phyloP scores from a whole-genome alignment of 2,329 filamentous ascomycete genomes.

The Stemphylium beticola region DNA sequence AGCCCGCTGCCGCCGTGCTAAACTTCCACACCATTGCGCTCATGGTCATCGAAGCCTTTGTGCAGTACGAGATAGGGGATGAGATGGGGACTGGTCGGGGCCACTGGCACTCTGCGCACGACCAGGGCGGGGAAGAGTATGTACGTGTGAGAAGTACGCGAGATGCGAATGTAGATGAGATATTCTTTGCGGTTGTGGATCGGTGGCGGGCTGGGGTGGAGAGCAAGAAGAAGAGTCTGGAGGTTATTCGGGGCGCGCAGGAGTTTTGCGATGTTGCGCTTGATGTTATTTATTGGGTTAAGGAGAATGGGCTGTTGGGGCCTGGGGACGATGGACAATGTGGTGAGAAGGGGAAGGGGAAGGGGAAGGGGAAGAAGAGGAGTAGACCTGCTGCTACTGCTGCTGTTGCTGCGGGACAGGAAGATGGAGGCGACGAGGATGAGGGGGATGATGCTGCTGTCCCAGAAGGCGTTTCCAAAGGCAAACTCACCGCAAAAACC shows the following conservation, averaged over 20 bases:
- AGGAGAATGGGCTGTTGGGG: conserved; percentile 32
- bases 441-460: too few relatives aligned
- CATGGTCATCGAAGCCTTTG: conserved; percentile 40
- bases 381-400: conserved; percentile 3
- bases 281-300: conserved; percentile 39
- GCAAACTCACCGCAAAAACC: not conserved
- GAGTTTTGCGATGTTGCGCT: conserved; percentile 44
- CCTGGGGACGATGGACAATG: conserved; percentile 20
- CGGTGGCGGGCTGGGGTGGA: conserved; percentile 38
- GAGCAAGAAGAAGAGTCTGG: conserved; percentile 19
- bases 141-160: conserved; percentile 9
- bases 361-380: conserved; percentile 6
- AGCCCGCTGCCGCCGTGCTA: conserved; percentile 30
- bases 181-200: conserved; percentile 42
- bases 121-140: conserved; percentile 9
- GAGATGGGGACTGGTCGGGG: conserved; percentile 20
- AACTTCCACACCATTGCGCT: conserved; percentile 44
- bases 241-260: conserved; percentile 35
- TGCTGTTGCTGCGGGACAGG: conserved; percentile 19
- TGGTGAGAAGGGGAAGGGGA: not conserved
- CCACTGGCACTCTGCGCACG: conserved; percentile 13
- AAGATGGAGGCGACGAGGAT: conserved; percentile 2
- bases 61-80: conserved; percentile 35
- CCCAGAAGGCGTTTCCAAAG: not conserved
- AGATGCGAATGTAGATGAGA: conserved; percentile 33